These are phyloP conservation scores for Colletotrichum acutatum DNA, from an alignment of 2,329 filamentous ascomycete species.

Conservation along the genomic window DNA sequence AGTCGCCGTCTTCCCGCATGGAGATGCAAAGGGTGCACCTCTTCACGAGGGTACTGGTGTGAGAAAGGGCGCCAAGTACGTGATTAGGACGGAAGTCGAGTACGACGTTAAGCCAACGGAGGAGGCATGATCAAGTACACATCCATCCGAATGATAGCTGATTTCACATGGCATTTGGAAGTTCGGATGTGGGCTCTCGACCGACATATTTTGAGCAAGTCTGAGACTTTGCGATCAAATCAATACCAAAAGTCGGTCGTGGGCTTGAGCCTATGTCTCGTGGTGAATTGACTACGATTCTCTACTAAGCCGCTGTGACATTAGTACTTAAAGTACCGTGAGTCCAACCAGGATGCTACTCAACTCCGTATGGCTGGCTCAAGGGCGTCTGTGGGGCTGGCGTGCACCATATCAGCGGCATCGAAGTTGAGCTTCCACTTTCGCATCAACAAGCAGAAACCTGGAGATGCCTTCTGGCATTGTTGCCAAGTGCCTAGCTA, in stretches of 20 bases:
- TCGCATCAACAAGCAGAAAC: too few relatives aligned
- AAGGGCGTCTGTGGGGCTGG: too few relatives aligned
- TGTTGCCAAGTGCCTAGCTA: not conserved
- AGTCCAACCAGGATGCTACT: too few relatives aligned
- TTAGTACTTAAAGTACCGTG: too few relatives aligned
- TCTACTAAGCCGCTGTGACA: too few relatives aligned
- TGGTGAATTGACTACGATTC: too few relatives aligned
- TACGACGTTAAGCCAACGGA: constrained; percentile 67
- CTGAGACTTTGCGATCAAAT: not conserved
- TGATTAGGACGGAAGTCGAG: constrained; percentile 77
- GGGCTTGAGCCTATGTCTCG: too few relatives aligned
- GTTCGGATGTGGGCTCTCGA: not conserved
- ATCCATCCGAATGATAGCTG: not conserved
- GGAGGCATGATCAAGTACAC: not conserved
- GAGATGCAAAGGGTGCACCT: constrained; percentile 72
- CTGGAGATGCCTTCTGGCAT: not conserved
- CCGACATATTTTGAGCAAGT: not conserved
- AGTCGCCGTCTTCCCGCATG: constrained; percentile 77
- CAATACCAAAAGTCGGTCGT: too few relatives aligned
- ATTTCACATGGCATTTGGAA: not conserved
- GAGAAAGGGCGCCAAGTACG: constrained; percentile 73
- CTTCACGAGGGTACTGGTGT: constrained; percentile 79
- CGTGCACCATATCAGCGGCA: too few relatives aligned
- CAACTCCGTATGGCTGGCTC: too few relatives aligned
- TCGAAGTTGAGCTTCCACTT: too few relatives aligned